Evolutionary conservation across 495 filamentous ascomycete genomes (phyloP), one percentile per base, ranked within the genome.

Genomic region (Thermochaetoides thermophila): DNA sequence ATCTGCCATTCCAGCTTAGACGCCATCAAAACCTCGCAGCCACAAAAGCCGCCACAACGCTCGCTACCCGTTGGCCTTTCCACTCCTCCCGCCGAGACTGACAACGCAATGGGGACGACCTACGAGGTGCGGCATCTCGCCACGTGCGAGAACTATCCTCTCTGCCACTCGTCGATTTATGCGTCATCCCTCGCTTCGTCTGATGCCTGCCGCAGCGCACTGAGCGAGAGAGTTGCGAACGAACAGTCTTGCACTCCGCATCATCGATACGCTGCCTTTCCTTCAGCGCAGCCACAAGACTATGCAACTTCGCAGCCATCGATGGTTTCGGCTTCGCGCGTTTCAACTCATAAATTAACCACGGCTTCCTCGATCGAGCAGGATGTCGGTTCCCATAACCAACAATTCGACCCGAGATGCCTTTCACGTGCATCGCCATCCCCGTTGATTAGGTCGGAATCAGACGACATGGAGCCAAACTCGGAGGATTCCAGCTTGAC

Each of bases 31-130:
- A n/a, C n/a, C n/a, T n/a, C n/a, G n/a, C n/a, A n/a, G n/a, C n/a
- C n/a, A n/a, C n/a, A n/a, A n/a, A n/a, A n/a, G n/a, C n/a, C n/a
- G n/a, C n/a, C n/a, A n/a, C n/a, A n/a, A n/a, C n/a, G n/a, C n/a
- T n/a, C n/a, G n/a, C n/a, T n/a, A n/a, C n/a, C n/a, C n/a, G n/a
- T n/a, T n/a, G 62, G 64, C 32, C 59, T 70, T 38, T 61, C 48
- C 40, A 68, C 66, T 35, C 68, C 66, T 16, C 66, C 67, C 6
- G n/a, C n/a, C n/a, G n/a, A n/a, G n/a, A 42, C 50, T 34, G 64
- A 69, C 44, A 56, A 57, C 31, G 40, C 37, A 17, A 67, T 66
- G 50, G 66, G 51, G 34, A 58, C 65, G 34, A 49, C 63, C 16
- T 67, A 63, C 36, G 60, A 68, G 22, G 44, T 61, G 37, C 46